Conservation (phyloP, 1,284 basidiomycete species). For the Pseudozyma pruni region DNA sequence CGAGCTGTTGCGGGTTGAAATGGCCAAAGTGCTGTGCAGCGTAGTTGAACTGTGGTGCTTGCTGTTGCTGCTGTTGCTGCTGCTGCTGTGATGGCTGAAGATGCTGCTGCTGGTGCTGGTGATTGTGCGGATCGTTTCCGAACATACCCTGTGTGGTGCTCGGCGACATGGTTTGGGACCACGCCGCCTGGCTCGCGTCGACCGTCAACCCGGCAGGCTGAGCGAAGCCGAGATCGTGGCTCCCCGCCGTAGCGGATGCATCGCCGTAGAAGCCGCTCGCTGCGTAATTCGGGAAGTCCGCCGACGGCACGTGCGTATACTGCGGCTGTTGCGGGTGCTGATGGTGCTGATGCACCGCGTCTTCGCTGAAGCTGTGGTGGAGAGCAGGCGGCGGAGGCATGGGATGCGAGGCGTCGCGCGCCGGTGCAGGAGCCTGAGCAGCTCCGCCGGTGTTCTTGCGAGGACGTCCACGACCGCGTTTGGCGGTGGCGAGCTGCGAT, state of each 20-base stretch:
- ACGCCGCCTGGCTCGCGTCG: constrained; percentile 24
- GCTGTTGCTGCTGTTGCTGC: constrained; percentile 14
- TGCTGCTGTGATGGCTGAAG: constrained; percentile 18
- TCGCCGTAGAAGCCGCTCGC: constrained; percentile 20
- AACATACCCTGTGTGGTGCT: constrained; percentile 28
- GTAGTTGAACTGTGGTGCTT: constrained; percentile 12
- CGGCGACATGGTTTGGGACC: constrained; percentile 27
- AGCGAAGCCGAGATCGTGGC: constrained; percentile 8
- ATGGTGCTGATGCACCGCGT: constrained; percentile 28
- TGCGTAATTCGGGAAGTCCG: constrained; percentile 26
- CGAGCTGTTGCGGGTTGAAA: constrained; percentile 43
- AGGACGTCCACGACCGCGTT: constrained; percentile 43
- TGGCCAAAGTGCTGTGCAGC: constrained; percentile 29
- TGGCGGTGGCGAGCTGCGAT: constrained; percentile 24
- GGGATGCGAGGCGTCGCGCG: constrained; percentile 9
- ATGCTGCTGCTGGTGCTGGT: constrained; percentile 19
- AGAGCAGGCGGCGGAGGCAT: constrained; percentile 35
- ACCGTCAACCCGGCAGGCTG: constrained; percentile 7
- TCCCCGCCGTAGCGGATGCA: constrained; percentile 1
- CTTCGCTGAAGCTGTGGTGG: constrained; percentile 42
- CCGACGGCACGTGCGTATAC: constrained; percentile 33
- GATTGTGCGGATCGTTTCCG: constrained; percentile 11
- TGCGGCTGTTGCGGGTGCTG: constrained; percentile 42
- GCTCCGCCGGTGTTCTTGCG: constrained; percentile 33
- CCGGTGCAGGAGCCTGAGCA: constrained; percentile 1